Evolutionary conservation across 345 rosid species (phyloP), one percentile per base, ranked within the genome.

Genomic region (Pelargonium nanum): DNA sequence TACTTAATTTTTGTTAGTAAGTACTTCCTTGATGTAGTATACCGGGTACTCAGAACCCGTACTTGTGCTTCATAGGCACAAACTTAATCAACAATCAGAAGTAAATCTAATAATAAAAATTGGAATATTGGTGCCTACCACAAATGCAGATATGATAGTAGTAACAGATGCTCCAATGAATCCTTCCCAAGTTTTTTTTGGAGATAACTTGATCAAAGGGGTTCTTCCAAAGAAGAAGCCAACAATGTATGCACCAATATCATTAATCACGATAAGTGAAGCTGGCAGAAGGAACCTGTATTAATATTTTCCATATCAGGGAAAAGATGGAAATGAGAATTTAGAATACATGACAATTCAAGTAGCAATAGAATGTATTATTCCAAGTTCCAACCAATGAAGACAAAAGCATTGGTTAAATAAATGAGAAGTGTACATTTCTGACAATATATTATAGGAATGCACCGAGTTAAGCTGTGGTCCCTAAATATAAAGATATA

Each of bases 141-240:
- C 62, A 81, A 89, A 89, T 26, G 99, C 97, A 71, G 94, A 84
- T 70, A 84, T 84, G 60, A 93, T 83, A 28, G 99, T 93, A 34
- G 96, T 75, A 55, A 93, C 77, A 65, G 96, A 89, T 40, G 94
- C 99, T 67, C 99, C 97, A 23, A 87, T 86, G 72, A 93, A 93
- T 26, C 97, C 99, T 65, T 93, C 99, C 99, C 97, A 93, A 54
- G 97, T 93, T 79, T 93, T 89, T 86, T 93, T 93, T 20, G 97
- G 97, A 67, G 97, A 89, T 66, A 93, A 80, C 77, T 89, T 87
- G 78, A 93, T 93, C 74, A 93, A 74, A 1, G 95, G 99, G 17
- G 97, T 93, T 84, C 75, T 81, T 66, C 99, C 99, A 60, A 93
- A 93, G 80, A 93, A 93, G 91, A 93, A 93, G 72, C 99, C 96